Conservation (phyloP, 768 basidiomycete species). For the Boletus rex-veris region DNA sequence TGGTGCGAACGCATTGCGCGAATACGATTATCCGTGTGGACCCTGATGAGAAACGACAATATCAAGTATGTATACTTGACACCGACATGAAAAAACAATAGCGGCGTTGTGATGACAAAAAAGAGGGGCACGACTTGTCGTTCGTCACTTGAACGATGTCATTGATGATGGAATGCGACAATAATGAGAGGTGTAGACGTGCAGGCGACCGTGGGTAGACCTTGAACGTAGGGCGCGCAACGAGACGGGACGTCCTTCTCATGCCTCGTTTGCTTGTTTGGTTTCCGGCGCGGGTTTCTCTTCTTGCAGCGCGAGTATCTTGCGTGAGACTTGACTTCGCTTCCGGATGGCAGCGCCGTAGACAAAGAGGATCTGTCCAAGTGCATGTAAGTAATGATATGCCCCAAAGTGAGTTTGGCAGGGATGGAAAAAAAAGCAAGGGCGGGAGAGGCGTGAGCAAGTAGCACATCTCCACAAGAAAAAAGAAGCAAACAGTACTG, state of each 20-base stretch:
- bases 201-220: no score
- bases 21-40: no score
- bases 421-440: not conserved
- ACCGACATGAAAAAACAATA: no score
- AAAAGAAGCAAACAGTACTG: slow-evolving; percentile 12
- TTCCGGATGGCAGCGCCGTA: slow-evolving; percentile 32
- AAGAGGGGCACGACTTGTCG: no score
- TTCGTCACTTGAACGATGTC: no score
- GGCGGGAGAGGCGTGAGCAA: not conserved
- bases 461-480: no score
- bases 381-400: not conserved
- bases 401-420: not conserved
- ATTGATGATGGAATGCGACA: no score
- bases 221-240: not conserved
- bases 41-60: no score
- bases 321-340: slow-evolving; percentile 27
- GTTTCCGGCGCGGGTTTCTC: not conserved
- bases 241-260: not conserved
- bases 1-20: no score
- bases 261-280: slow-evolving; percentile 2
- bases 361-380: slow-evolving; percentile 28
- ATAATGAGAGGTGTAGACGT: no score
- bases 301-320: slow-evolving; percentile 17
- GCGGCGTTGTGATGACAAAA: no score
- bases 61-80: no score